Evolutionary conservation across 495 filamentous ascomycete species (phyloP).

Genomic region (Chaetomium fimeti): DNA sequence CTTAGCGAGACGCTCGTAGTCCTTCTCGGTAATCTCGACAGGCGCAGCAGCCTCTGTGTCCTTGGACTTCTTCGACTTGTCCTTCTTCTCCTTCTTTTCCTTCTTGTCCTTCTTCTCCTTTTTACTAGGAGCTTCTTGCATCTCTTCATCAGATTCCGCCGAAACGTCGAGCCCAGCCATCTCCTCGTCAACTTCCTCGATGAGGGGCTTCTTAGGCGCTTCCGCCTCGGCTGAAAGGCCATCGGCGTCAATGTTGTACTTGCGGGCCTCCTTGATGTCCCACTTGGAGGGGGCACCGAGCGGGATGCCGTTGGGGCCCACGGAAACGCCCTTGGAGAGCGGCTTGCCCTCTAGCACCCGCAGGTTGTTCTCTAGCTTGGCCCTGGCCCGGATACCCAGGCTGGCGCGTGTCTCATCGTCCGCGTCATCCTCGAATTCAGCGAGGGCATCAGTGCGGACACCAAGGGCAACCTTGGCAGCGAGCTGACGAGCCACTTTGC

Average conservation of each 20-base stretch:
- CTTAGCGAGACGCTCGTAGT: conserved; percentile 55
- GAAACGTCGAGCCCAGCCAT: conserved; percentile 52
- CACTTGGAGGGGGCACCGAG: conserved; percentile 66
- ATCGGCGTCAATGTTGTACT: conserved; percentile 94
- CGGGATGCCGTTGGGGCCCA: conserved; percentile 67
- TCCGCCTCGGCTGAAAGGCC: conserved; percentile 71
- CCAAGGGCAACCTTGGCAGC: conserved; percentile 90
- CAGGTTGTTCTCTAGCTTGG: conserved; percentile 81
- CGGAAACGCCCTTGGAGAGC: conserved; percentile 69
- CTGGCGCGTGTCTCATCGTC: conserved; percentile 83
- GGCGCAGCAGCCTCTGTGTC: conserved; percentile 25
- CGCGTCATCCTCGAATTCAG: conserved; percentile 67
- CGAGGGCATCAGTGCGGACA: conserved; percentile 87
- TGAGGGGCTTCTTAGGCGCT: conserved; percentile 59
- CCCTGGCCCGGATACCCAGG: conserved; percentile 69
- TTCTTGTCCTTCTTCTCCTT: conserved; percentile 44
- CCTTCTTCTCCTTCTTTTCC: conserved; percentile 18
- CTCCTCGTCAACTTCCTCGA: conserved; percentile 55
- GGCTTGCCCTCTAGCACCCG: conserved; percentile 88
- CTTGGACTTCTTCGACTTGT: conserved; percentile 33
- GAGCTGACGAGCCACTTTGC: conserved; percentile 96
- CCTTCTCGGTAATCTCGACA: conserved; percentile 50
- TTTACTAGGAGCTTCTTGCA: conserved; percentile 24
- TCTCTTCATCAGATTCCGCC: conserved; percentile 34
- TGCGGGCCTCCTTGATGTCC: conserved; percentile 88